Conservation (phyloP, 2,329 filamentous ascomycete genomes). For the Blastomyces emzantsi region DNA sequence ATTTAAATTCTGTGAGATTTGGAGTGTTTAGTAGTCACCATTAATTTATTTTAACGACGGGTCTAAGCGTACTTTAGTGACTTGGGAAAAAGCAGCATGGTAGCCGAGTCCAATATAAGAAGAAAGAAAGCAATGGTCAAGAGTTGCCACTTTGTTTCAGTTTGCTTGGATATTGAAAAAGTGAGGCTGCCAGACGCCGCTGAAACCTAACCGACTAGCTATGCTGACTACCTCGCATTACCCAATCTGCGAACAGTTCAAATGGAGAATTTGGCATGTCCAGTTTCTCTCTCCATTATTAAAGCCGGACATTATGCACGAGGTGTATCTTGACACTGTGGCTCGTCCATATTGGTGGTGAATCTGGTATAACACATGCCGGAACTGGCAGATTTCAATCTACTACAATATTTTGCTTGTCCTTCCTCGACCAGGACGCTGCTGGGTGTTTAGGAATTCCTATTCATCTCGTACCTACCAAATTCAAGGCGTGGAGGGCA, state of each 20-base stretch:
- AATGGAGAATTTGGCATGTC: background rate
- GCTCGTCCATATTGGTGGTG: slow-evolving; percentile 5
- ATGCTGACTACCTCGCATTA: slow-evolving; percentile 1
- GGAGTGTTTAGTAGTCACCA: background rate
- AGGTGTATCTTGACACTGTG: slow-evolving; percentile 5
- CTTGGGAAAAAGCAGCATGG: background rate
- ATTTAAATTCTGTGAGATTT: background rate
- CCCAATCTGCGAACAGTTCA: slow-evolving; percentile 3
- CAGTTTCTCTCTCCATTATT: background rate
- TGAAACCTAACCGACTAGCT: slow-evolving; percentile 1
- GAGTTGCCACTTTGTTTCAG: slow-evolving; percentile 1
- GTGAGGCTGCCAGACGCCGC: slow-evolving; percentile 7
- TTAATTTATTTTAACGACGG: background rate
- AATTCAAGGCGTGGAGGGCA: background rate
- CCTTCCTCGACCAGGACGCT: background rate
- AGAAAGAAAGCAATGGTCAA: background rate
- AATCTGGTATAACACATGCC: slow-evolving; percentile 1
- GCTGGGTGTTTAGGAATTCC: background rate
- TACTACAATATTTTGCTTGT: background rate
- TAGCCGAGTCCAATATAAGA: background rate
- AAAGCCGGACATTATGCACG: slow-evolving; percentile 5
- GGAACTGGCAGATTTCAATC: slow-evolving; percentile 1
- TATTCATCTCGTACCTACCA: background rate
- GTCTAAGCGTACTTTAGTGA: background rate
- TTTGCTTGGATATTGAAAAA: slow-evolving; percentile 5